A percentile compares a stretch with the other conserved stretches of the same genome.
Evolutionary conservation across 192 early-diverging fungal species (phyloP).

Genomic region (Globomyces pollinis-pini): DNA sequence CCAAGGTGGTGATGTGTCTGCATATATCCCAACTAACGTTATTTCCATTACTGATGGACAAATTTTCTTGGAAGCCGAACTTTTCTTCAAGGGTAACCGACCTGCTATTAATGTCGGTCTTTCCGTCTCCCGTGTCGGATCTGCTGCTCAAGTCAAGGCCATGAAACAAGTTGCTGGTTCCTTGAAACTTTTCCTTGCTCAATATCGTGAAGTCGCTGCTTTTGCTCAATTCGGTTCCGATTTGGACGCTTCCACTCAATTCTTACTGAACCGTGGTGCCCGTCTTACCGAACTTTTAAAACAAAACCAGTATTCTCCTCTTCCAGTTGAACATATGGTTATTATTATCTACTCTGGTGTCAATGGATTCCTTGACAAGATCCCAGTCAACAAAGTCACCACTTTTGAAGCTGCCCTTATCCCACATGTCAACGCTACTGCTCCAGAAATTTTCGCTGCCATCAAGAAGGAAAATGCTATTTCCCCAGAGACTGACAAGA

Average conservation of each 20-base stretch:
- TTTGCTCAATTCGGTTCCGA: slow-evolving; percentile 99
- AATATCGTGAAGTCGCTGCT: slow-evolving; percentile 99
- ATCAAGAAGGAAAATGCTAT: slow-evolving; percentile 88
- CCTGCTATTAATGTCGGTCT: slow-evolving; percentile 99
- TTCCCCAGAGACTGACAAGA: slow-evolving; percentile 79
- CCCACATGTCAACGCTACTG: slow-evolving; percentile 80
- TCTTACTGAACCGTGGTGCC: slow-evolving; percentile 99
- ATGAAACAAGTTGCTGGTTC: slow-evolving; percentile 99
- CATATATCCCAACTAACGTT: slow-evolving; percentile 99
- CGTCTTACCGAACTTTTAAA: slow-evolving; percentile 99
- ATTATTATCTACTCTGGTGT: slow-evolving; percentile 97
- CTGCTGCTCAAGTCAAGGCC: slow-evolving; percentile 99
- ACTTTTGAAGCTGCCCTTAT: slow-evolving; percentile 90
- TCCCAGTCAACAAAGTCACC: slow-evolving; percentile 86
- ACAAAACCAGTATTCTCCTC: slow-evolving; percentile 97
- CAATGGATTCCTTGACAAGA: slow-evolving; percentile 98
- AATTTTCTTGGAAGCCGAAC: slow-evolving; percentile 99
- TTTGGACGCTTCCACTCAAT: slow-evolving; percentile 99
- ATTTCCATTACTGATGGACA: slow-evolving; percentile 99
- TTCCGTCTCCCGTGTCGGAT: slow-evolving; percentile 99
- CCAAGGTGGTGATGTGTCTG: slow-evolving; percentile 99
- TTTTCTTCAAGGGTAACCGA: slow-evolving; percentile 99
- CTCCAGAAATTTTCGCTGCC: slow-evolving; percentile 76
- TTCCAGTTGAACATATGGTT: slow-evolving; percentile 96
- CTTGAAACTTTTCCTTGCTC: slow-evolving; percentile 98